Base-by-base conservation (phyloP, 2,329 filamentous ascomycete genomes). In the Ceratocystis alfenasii region DNA sequence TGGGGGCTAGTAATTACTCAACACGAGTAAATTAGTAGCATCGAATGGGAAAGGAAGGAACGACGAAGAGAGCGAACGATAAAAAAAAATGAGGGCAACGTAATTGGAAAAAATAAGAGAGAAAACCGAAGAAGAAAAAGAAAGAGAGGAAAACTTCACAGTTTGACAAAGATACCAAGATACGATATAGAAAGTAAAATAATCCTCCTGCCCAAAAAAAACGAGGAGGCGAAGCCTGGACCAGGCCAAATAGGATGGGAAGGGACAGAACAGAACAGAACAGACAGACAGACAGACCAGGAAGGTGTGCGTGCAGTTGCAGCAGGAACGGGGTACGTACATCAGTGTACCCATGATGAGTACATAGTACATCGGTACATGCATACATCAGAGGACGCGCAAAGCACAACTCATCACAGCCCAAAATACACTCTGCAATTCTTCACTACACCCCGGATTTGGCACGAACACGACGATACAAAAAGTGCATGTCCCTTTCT, bases 171-270 rank as follows among this genome's bases (percentile, higher is more conserved):
- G 45, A 36, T 48, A 33, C 28, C 12, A 28, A 50, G 28, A 17
- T 30, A 45, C 36, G 33, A 28, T 28, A 20, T n/a, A 25, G 60
- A 33, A 62, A 44, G 41, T 7, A 25, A 30, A 60, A 45, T 28
- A 28, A 41, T 22, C 22, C 60, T 41, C 36, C 36, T 41, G 12
- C 17, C 41, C 20, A 53, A 59, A 36, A 59, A 33, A 59, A 36
- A 12, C 10, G 55, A 59, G 28, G 55, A 59, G 55, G 55, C 55
- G 28, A 36, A 59, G 55, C 55, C 28, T 59, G 7, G 55, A 59
- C 55, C 55, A 36, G 55, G 36, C 36, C 36, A 41, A 15, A 41
- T 30, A 59, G 28, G 15, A 33, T 57, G 53, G 53, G 53, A 20
- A 28, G 28, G 50, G 10, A 30, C 28, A 22, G 7, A 22, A 53